phyloP scores from a whole-genome alignment of 2,329 filamentous ascomycete species.

The Claviceps lovelessii region DNA sequence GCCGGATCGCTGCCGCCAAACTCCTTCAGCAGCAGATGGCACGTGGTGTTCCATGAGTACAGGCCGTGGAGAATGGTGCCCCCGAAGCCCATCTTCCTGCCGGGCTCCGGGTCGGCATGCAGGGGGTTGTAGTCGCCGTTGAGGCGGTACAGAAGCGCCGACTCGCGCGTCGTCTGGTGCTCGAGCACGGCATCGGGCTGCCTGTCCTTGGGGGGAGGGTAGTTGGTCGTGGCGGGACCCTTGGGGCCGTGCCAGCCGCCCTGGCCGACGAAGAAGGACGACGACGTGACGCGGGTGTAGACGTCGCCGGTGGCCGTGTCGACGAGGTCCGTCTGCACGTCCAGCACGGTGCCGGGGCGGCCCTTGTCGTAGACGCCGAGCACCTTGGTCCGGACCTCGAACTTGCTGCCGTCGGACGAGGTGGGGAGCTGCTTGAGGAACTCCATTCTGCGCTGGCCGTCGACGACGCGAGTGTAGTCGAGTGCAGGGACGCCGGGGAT shows the following conservation, averaged over 20 bases:
- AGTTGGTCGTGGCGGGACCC: constrained; percentile 66
- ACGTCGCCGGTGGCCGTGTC: constrained; percentile 54
- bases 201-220: constrained; percentile 59
- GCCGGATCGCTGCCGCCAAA: constrained; percentile 64
- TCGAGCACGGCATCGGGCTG: constrained; percentile 58
- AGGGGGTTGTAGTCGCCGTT: constrained; percentile 94
- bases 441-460: constrained; percentile 69
- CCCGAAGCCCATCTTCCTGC: constrained; percentile 79
- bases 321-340: constrained; percentile 64
- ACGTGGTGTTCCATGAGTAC: constrained; percentile 71
- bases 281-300: constrained; percentile 55
- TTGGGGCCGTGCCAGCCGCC: constrained; percentile 79
- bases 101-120: constrained; percentile 74
- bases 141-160: constrained; percentile 64
- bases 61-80: constrained; percentile 81
- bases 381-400: constrained; percentile 65
- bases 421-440: constrained; percentile 64
- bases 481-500: constrained; percentile 68
- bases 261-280: constrained; percentile 68
- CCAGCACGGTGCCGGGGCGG: constrained; percentile 65
- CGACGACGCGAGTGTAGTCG: constrained; percentile 59
- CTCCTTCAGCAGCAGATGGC: constrained; percentile 56
- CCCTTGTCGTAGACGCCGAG: constrained; percentile 85
- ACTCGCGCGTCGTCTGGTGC: constrained; percentile 57
- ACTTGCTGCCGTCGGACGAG: constrained; percentile 54